Conservation (phyloP, 257 asterid species). For the Gentiana dahurica region DNA sequence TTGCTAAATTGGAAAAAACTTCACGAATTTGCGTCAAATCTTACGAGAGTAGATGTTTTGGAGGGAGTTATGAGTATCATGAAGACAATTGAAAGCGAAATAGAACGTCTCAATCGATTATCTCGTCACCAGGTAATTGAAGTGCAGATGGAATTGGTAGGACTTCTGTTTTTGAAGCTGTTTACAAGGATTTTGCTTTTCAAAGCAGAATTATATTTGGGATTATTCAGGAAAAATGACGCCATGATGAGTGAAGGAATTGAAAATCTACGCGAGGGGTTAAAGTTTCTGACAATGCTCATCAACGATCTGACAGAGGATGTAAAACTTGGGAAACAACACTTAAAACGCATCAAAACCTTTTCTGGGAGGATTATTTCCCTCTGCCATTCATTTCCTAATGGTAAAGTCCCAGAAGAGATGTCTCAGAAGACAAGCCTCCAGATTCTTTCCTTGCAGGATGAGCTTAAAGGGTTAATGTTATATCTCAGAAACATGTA, state of each 20-base stretch:
- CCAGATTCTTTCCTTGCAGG: neutral
- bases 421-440: neutral
- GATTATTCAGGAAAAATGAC: too few species aligned
- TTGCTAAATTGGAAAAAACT: too few species aligned
- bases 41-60: too few species aligned
- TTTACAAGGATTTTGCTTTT: neutral
- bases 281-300: neutral
- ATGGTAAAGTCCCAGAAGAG: too few species aligned
- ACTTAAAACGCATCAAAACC: neutral
- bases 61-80: too few species aligned
- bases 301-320: neutral
- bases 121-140: too few species aligned
- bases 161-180: neutral
- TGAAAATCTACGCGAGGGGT: neutral
- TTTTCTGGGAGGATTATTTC: neutral
- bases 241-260: neutral
- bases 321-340: neutral
- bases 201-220: neutral
- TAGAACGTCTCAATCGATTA: too few species aligned
- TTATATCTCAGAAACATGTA: constrained; percentile 1
- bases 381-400: neutral
- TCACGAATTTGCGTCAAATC: too few species aligned
- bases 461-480: neutral
- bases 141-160: too few species aligned
- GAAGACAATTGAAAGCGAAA: too few species aligned